A percentile compares a stretch with the other conserved stretches of the same genome.
phyloP scores from a whole-genome alignment of 495 filamentous ascomycete genomes.

The Neurospora sp. region DNA sequence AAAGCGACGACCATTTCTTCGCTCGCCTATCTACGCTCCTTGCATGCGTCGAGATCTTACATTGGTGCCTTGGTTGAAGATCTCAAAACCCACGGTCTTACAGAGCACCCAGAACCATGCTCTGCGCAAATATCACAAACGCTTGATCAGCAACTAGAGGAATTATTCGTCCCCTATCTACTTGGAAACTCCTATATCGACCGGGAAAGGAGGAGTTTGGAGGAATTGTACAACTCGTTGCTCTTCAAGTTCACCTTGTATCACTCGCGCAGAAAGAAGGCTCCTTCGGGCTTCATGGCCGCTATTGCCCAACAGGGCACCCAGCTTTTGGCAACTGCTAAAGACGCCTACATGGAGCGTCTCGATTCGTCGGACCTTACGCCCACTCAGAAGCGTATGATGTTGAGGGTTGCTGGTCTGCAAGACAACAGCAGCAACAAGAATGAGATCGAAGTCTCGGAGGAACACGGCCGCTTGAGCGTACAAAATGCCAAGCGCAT shows the following conservation, averaged over 20 bases:
- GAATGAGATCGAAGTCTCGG: constrained; percentile 78
- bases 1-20: constrained; percentile 87
- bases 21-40: constrained; percentile 78
- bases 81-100: constrained; percentile 86
- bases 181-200: constrained; percentile 93
- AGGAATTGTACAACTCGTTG: constrained; percentile 85
- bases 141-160: constrained; percentile 92
- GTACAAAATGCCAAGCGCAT: constrained; percentile 87
- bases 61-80: constrained; percentile 82
- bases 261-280: constrained; percentile 76
- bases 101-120: constrained; percentile 85
- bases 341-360: constrained; percentile 73
- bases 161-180: constrained; percentile 92
- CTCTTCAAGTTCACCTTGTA: constrained; percentile 93
- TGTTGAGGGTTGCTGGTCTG: constrained; percentile 73
- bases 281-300: constrained; percentile 78
- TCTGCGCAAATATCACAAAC: constrained; percentile 76
- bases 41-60: constrained; percentile 82
- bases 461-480: constrained; percentile 76
- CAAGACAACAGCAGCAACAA: constrained; percentile 43
- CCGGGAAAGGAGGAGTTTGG: constrained; percentile 77
- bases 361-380: constrained; percentile 80
- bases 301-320: constrained; percentile 78
- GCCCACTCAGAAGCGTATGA: constrained; percentile 71
- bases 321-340: constrained; percentile 70